Percentiles rank a stretch among this genome's conserved stretches.
These are phyloP conservation scores for Pseudogymnoascus sp. DNA, from an alignment of 2,329 filamentous ascomycete species.

Conservation along the genomic window DNA sequence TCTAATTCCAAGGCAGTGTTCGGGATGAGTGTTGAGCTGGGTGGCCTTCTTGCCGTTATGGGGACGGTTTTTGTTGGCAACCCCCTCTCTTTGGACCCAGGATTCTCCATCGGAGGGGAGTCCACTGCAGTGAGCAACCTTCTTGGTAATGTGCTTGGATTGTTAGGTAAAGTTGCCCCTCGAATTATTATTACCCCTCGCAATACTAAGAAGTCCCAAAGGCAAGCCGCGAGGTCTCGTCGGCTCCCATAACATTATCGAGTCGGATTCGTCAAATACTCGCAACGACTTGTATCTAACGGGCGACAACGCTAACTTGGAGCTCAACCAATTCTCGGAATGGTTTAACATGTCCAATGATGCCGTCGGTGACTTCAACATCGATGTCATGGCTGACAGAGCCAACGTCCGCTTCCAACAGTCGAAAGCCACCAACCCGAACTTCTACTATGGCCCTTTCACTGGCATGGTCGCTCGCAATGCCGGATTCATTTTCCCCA, in stretches of 20 bases:
- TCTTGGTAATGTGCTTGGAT: slow-evolving; percentile 10
- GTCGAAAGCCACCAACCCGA: slow-evolving; percentile 40
- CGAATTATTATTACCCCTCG: not conserved
- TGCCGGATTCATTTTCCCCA: slow-evolving; percentile 25
- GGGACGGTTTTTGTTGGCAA: slow-evolving; percentile 38
- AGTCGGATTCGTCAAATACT: slow-evolving; percentile 21
- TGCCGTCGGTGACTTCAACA: slow-evolving; percentile 13
- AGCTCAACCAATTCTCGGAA: slow-evolving; percentile 43
- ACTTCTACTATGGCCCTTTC: slow-evolving; percentile 46
- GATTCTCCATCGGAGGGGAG: slow-evolving; percentile 36
- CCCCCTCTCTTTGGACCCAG: slow-evolving; percentile 34
- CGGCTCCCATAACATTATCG: slow-evolving; percentile 23
- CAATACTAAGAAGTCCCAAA: not conserved
- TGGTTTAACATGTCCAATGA: slow-evolving; percentile 32
- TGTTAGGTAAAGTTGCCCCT: not conserved
- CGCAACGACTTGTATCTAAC: slow-evolving; percentile 21
- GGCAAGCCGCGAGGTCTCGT: slow-evolving; percentile 20
- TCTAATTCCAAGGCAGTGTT: slow-evolving; percentile 29
- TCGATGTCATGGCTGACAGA: slow-evolving; percentile 16
- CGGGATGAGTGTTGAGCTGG: slow-evolving; percentile 37
- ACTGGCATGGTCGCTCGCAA: slow-evolving; percentile 34
- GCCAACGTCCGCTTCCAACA: slow-evolving; percentile 35
- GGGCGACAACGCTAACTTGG: slow-evolving; percentile 38
- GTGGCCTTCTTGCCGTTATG: slow-evolving; percentile 33
- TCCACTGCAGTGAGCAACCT: slow-evolving; percentile 8